phyloP scores from a whole-genome alignment of 352 stramenopile species.

The Phytophthora kernoviae region DNA sequence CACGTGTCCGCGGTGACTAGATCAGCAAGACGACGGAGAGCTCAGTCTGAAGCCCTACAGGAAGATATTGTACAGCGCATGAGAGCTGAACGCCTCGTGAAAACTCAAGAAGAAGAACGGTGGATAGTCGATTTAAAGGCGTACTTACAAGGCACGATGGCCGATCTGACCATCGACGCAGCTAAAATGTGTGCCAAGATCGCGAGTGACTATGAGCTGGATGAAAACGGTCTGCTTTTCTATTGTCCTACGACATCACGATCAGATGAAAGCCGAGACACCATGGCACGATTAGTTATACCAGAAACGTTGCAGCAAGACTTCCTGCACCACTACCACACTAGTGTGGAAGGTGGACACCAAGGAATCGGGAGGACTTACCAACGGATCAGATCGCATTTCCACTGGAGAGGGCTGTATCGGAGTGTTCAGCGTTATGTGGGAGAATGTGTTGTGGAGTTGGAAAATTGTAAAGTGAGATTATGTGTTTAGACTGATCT shows the following conservation, averaged over 20 bases:
- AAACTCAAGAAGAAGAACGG: not conserved
- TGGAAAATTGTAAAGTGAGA: too few species aligned
- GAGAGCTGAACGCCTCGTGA: not conserved
- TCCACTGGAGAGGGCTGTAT: slow-evolving; percentile 12
- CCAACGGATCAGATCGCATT: not conserved
- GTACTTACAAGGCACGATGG: not conserved
- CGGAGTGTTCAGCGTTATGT: slow-evolving; percentile 8
- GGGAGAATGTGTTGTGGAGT: slow-evolving; percentile 1
- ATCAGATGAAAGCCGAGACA: not conserved
- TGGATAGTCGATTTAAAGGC: not conserved
- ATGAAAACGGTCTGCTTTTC: not conserved
- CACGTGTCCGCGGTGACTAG: not conserved
- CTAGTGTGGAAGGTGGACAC: slow-evolving; percentile 6
- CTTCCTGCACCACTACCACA: not conserved
- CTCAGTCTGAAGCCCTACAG: not conserved
- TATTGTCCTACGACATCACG: not conserved
- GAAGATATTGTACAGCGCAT: slow-evolving; percentile 1
- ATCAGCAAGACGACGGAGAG: not conserved
- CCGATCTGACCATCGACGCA: not conserved
- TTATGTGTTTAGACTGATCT: too few species aligned
- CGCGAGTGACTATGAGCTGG: not conserved
- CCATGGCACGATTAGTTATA: not conserved
- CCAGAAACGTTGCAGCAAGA: not conserved
- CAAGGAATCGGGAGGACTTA: slow-evolving; percentile 12
- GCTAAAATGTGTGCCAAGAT: not conserved